Evolutionary conservation across 257 asterid genomes (phyloP).

Genomic region (Plantago elongata): DNA sequence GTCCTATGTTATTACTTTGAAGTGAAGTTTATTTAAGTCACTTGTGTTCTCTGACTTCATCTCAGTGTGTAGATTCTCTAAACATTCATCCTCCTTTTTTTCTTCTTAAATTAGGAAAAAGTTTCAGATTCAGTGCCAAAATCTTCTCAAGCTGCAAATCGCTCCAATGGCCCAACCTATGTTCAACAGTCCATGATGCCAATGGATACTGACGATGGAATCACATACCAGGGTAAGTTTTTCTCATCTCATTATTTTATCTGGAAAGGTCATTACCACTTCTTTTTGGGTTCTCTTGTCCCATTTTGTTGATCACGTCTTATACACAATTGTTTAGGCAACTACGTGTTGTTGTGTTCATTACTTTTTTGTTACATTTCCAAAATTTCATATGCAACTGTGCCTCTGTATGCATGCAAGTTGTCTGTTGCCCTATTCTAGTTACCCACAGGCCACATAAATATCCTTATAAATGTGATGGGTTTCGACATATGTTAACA

Average conservation of each 20-base stretch:
- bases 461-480: no score
- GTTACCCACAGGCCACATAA: no score
- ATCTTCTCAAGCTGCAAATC: constrained; percentile 58
- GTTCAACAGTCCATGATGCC: constrained; percentile 51
- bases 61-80: constrained; percentile 16
- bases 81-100: constrained; percentile 11
- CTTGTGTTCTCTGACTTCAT: constrained; percentile 1
- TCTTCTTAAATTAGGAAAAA: constrained; percentile 56
- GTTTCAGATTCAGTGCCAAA: constrained; percentile 56
- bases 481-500: no score
- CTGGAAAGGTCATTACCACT: neutral
- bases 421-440: no score
- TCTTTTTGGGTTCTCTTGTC: no score
- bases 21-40: constrained; percentile 1
- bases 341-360: no score
- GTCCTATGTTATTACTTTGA: neutral
- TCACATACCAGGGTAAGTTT: constrained; percentile 64
- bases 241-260: constrained; percentile 13
- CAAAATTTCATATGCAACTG: no score
- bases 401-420: no score
- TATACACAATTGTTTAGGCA: no score
- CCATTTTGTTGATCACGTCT: no score
- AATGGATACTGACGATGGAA: constrained; percentile 78
- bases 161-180: constrained; percentile 61
- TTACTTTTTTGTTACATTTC: no score